Conservation (phyloP, 2,329 filamentous ascomycete genomes). For the Trichoderma brevicompactum region DNA sequence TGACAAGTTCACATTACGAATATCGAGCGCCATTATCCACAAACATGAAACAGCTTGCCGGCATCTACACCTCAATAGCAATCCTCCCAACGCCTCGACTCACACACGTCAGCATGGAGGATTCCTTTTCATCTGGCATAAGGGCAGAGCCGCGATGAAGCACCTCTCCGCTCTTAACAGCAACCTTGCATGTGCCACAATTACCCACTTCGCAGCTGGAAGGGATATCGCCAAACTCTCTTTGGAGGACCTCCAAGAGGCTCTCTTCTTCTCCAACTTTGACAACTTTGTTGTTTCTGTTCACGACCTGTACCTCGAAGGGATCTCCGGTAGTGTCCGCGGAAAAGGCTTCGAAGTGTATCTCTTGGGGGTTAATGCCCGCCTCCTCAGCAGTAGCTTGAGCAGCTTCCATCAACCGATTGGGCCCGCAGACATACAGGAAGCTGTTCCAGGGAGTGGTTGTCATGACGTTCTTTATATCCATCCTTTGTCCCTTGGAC, state of each 20-base stretch:
- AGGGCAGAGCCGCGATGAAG: constrained; percentile 57
- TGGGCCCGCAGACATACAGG: constrained; percentile 65
- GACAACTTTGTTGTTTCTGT: constrained; percentile 46
- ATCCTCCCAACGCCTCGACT: constrained; percentile 57
- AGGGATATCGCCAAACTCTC: constrained; percentile 48
- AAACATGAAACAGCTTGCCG: neutral
- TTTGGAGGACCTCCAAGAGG: constrained; percentile 53
- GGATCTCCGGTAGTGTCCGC: constrained; percentile 60
- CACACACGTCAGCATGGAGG: constrained; percentile 56
- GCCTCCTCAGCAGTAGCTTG: constrained; percentile 45
- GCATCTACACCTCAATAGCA: constrained; percentile 41
- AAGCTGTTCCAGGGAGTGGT: constrained; percentile 57
- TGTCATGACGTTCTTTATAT: constrained; percentile 56
- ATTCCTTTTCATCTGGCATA: constrained; percentile 49
- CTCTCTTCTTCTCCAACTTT: constrained; percentile 54
- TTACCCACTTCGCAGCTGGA: constrained; percentile 60
- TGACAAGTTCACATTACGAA: too few relatives aligned
- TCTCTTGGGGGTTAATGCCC: constrained; percentile 53
- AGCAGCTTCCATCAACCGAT: constrained; percentile 59
- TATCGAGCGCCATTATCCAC: neutral
- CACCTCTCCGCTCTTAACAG: constrained; percentile 48
- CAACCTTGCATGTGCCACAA: constrained; percentile 57
- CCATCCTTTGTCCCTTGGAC: constrained; percentile 55
- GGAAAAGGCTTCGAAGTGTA: constrained; percentile 65
- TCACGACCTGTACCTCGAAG: constrained; percentile 60